Evolutionary conservation across 2,329 filamentous ascomycete genomes (phyloP).

Genomic region (Ciborinia camelliae): DNA sequence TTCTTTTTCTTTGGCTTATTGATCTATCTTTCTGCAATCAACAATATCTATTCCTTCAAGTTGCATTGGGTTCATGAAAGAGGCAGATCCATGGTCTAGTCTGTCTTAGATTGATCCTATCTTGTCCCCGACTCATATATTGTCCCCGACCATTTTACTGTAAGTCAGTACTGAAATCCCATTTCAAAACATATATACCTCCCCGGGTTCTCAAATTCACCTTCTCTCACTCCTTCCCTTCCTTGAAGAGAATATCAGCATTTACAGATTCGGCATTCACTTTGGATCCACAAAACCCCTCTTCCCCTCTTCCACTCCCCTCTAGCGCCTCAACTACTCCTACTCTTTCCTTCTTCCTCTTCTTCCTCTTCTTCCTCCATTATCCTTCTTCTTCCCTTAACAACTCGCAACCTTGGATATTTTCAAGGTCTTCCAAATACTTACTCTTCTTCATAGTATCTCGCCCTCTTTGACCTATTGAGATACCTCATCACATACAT

Average conservation of each 20-base stretch:
- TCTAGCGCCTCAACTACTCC: background rate
- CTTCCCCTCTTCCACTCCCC: background rate
- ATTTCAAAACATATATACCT: background rate
- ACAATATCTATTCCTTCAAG: background rate
- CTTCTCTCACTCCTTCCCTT: background rate
- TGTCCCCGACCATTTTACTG: background rate
- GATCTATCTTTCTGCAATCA: background rate
- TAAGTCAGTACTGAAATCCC: background rate
- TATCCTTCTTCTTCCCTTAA: background rate
- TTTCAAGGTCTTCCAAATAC: background rate
- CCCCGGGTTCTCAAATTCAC: background rate
- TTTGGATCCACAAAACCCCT: background rate
- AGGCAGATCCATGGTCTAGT: slow-evolving; percentile 3
- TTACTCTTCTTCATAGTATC: slow-evolving; percentile 1
- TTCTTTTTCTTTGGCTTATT: slow-evolving; percentile 3
- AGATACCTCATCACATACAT: background rate
- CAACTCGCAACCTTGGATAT: background rate
- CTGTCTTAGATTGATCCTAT: background rate
- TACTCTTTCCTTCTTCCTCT: background rate
- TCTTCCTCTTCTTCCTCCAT: background rate
- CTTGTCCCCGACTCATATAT: too few relatives aligned
- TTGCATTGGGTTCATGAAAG: background rate
- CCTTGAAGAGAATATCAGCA: background rate
- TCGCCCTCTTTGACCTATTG: background rate
- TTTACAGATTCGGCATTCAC: slow-evolving; percentile 4